phyloP scores from a whole-genome alignment of 1,284 basidiomycete genomes.

The Albatrellus sp. region DNA sequence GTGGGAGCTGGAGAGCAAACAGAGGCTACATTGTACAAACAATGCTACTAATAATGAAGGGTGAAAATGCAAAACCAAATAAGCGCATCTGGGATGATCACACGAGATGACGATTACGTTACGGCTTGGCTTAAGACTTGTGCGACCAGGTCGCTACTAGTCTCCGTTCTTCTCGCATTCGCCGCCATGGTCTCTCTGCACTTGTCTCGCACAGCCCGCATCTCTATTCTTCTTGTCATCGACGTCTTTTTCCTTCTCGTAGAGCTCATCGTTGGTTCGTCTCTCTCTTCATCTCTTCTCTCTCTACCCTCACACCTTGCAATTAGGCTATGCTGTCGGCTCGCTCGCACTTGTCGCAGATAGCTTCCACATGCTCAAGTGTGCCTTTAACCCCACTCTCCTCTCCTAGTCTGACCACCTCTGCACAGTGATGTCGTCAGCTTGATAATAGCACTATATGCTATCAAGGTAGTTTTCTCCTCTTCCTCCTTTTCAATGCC shows the following conservation, averaged over 20 bases:
- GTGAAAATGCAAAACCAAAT: too few relatives aligned
- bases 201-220: constrained; percentile 65
- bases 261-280: constrained; percentile 74
- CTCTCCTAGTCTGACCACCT: constrained; percentile 5
- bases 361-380: constrained; percentile 99
- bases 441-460: constrained; percentile 89
- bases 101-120: background rate
- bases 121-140: background rate
- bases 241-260: constrained; percentile 89
- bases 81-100: too few relatives aligned
- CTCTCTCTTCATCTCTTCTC: background rate
- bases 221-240: constrained; percentile 73
- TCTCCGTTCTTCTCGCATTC: background rate
- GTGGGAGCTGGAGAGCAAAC: constrained; percentile 5
- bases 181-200: constrained; percentile 12
- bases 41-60: too few relatives aligned
- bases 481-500: constrained; percentile 1
- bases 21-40: background rate
- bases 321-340: constrained; percentile 80
- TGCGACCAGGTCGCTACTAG: constrained; percentile 1
- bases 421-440: constrained; percentile 81
- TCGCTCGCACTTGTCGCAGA: constrained; percentile 94
- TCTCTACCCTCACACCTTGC: constrained; percentile 4
- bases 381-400: constrained; percentile 16
- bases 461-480: constrained; percentile 63